Base-by-base conservation (phyloP, 1,139 yeast genomes). In the Sugiyamaella paludigena region DNA sequence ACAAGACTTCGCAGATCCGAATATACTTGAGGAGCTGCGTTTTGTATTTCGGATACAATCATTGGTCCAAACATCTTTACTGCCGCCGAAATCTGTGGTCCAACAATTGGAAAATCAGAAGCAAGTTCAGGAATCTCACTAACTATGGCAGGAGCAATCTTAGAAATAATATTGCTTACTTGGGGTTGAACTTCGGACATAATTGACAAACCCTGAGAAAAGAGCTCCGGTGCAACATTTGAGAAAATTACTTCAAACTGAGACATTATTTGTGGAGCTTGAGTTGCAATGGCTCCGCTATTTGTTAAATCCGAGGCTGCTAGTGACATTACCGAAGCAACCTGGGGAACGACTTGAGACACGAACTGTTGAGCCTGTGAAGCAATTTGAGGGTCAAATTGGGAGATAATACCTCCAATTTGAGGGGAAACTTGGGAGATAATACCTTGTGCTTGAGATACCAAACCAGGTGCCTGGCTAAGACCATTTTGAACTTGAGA, bases 351-450 rank as follows among this genome's bases (percentile, higher is more conserved):
- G 15, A 41, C 10, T 12, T 33, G 28, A 13, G 45, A 35, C 28
- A 36, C 40, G 10, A 29, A 26, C 15, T 35, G 33, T 7, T 29
- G 45, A 10, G 29, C 36, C 30, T 35, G 45, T 28, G 45, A 35
- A 9, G 45, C 39, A 10, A 42, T 28, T 9, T 16, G 30, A 9
- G 46, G 40, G 13, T 40, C 36, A 19, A 24, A 29, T 36, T 43
- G 46, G 6, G 46, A 43, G 12, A 37, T 27, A 11, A 37, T 30
- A 26, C 36, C 40, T 11, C 31, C 30, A 10, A 40, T 6, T 27
- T 41, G 45, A 8, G 45, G 45, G 16, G 39, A 38, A 1, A 41
- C 32, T 27, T 41, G 45, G 19, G 39, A 34, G 16, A 41, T 41
- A 27, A 41, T 33, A 5, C 39, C 13, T 34, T 41, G 45, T 33